Conservation (phyloP, 495 filamentous ascomycete genomes). For the Bryoglossum gracile region DNA sequence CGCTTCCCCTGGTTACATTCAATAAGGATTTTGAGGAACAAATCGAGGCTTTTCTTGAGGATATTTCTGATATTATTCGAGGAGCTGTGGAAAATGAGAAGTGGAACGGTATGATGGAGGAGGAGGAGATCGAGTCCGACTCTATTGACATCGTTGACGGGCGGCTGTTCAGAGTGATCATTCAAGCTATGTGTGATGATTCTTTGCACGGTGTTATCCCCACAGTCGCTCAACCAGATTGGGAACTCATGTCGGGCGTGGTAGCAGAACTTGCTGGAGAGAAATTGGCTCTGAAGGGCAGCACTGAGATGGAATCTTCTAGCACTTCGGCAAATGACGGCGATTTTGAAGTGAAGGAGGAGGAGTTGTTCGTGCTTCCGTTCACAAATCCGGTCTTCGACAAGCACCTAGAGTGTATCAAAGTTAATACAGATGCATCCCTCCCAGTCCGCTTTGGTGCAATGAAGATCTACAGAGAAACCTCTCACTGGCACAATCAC, state of each 20-base stretch:
- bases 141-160: conserved; percentile 61
- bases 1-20: conserved; percentile 18
- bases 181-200: conserved; percentile 27
- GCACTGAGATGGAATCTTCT: conserved; percentile 4
- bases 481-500: conserved; percentile 59
- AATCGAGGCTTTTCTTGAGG: conserved; percentile 11
- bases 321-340: not conserved
- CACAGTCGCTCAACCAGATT: conserved; percentile 23
- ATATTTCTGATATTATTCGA: conserved; percentile 12
- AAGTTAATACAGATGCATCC: conserved; percentile 32
- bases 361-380: conserved; percentile 40
- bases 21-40: conserved; percentile 20
- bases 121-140: conserved; percentile 33
- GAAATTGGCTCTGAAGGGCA: conserved; percentile 16
- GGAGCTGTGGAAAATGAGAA: conserved; percentile 1
- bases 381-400: conserved; percentile 56
- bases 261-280: conserved; percentile 10
- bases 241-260: conserved; percentile 7
- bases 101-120: conserved; percentile 14
- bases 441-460: conserved; percentile 17
- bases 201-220: conserved; percentile 16
- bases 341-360: conserved; percentile 6
- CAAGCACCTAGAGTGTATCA: conserved; percentile 46
- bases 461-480: conserved; percentile 45
- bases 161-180: conserved; percentile 39